Evolutionary conservation across 2,329 filamentous ascomycete species (phyloP).

Genomic region (Xylariomycetidae sp.): DNA sequence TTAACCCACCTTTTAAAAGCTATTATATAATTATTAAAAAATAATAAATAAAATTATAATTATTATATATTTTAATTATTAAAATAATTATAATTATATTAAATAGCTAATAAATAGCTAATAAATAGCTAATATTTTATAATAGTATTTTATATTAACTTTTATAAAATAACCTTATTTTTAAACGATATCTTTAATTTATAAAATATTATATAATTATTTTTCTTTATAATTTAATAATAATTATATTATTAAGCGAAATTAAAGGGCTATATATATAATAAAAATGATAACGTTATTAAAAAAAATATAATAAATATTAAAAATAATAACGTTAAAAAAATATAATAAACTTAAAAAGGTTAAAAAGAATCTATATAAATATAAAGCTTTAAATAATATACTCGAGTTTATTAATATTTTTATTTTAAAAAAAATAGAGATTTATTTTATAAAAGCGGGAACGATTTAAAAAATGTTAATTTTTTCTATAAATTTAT

Average conservation of each 20-base stretch:
- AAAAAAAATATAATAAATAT: neutral
- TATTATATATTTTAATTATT: conserved; percentile 1
- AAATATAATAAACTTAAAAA: neutral
- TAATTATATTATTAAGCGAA: conserved; percentile 1
- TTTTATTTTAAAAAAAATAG: neutral
- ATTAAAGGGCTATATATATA: neutral
- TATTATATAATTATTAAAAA: neutral
- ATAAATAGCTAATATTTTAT: neutral
- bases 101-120: neutral
- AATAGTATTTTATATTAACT: neutral
- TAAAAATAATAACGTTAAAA: neutral
- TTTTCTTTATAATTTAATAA: conserved; percentile 1
- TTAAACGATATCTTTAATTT: too few relatives aligned
- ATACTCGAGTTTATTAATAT: neutral
- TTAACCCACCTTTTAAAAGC: too few relatives aligned
- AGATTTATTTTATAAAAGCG: neutral
- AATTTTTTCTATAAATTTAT: neutral
- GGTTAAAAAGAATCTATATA: neutral
- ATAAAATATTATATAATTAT: conserved; percentile 1
- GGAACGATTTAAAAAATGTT: neutral
- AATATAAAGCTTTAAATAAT: neutral
- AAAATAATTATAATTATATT: conserved; percentile 1
- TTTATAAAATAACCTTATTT: neutral
- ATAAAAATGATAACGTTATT: neutral
- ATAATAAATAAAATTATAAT: conserved; percentile 1